A percentile compares a stretch with the other conserved stretches of the same genome.
These are phyloP conservation scores for Planoprotostelium fungivorum DNA, from an alignment of 78 protist genomes.

Conservation along the genomic window DNA sequence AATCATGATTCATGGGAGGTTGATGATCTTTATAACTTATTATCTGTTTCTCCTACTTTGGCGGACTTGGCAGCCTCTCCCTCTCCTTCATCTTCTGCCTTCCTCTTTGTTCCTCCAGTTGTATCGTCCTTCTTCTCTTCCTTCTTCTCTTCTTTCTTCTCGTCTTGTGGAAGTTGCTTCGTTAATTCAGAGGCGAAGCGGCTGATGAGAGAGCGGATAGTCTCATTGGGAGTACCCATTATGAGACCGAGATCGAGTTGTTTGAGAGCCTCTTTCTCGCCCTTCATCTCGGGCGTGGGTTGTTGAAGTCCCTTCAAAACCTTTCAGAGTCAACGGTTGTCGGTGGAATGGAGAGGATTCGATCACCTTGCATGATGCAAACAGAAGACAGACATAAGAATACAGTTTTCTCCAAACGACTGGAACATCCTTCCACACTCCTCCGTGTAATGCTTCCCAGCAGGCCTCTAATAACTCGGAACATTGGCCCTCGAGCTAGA, in stretches of 20 bases:
- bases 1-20: too few relatives aligned
- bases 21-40: not conserved
- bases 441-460: not conserved
- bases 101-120: not conserved
- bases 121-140: not conserved
- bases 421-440: not conserved
- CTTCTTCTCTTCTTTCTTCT: not conserved
- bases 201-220: not conserved
- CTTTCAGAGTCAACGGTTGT: too few relatives aligned
- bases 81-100: not conserved
- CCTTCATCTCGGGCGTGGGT: not conserved
- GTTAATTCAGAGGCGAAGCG: not conserved
- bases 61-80: not conserved
- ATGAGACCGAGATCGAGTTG: not conserved
- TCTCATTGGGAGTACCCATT: not conserved
- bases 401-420: not conserved
- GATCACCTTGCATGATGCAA: not conserved
- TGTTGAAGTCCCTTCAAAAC: not conserved
- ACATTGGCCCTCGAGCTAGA: not conserved
- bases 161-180: not conserved
- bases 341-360: not conserved
- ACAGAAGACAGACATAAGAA: not conserved
- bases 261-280: not conserved
- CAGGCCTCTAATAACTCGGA: not conserved
- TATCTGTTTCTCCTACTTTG: not conserved